Percentiles rank a stretch among this genome's conserved stretches.
Evolutionary conservation across 1,139 yeast species (phyloP).

Genomic region (Wickerhamomyces sp.): DNA sequence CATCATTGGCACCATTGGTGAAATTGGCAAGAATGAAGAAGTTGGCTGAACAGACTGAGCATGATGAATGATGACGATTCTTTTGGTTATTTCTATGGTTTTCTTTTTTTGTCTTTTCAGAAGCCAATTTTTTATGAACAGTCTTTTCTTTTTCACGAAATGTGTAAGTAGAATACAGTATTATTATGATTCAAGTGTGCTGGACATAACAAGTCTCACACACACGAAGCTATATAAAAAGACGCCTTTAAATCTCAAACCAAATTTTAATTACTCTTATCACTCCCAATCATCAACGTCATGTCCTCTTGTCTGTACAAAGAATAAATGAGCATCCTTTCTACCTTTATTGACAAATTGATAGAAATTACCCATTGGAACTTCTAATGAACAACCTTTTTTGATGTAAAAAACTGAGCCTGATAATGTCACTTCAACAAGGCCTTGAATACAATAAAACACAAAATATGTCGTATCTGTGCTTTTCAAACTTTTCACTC

Average conservation of each 20-base stretch:
- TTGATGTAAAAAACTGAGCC: constrained; percentile 56
- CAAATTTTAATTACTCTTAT: too few relatives aligned
- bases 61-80: constrained; percentile 16
- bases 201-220: not conserved
- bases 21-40: constrained; percentile 83
- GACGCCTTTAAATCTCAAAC: not conserved
- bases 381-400: constrained; percentile 73
- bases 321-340: constrained; percentile 58
- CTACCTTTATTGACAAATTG: constrained; percentile 57
- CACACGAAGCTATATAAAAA: not conserved
- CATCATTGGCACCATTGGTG: constrained; percentile 82
- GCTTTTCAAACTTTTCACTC: constrained; percentile 56
- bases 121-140: not conserved
- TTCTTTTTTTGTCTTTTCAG: too few relatives aligned
- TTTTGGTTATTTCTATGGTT: too few relatives aligned
- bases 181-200: not conserved
- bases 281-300: constrained; percentile 21
- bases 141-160: not conserved
- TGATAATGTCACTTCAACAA: constrained; percentile 61
- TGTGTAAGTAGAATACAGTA: not conserved
- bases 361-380: constrained; percentile 74
- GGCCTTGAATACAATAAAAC: constrained; percentile 70
- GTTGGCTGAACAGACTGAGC: constrained; percentile 42
- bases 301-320: constrained; percentile 58
- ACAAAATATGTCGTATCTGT: constrained; percentile 67